A percentile compares a stretch with the other conserved stretches of the same genome.
Evolutionary conservation across 129 eudicot species (phyloP).

Genomic region (Oenanthe sinensis): DNA sequence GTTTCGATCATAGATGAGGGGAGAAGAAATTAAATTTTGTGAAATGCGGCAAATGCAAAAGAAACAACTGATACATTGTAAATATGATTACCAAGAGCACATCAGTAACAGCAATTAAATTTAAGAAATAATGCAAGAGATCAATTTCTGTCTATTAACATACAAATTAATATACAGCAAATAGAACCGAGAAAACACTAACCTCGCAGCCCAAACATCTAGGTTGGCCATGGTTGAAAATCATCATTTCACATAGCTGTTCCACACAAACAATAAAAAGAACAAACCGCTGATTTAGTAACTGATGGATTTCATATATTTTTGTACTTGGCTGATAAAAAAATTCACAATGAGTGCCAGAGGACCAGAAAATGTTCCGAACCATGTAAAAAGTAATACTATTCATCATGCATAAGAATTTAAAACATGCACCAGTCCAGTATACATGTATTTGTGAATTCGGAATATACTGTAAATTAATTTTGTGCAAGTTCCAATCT

Average conservation of each 20-base stretch:
- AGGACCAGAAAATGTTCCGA: neutral
- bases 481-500: neutral
- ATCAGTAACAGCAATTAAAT: neutral
- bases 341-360: neutral
- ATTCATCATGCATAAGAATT: neutral
- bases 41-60: neutral
- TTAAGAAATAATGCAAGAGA: neutral
- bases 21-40: neutral
- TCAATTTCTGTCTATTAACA: neutral
- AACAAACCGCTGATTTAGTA: neutral
- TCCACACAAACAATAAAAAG: constrained; percentile 25
- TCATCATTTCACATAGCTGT: constrained; percentile 87
- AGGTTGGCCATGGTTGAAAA: constrained; percentile 91
- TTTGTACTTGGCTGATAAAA: neutral
- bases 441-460: neutral
- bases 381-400: neutral
- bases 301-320: neutral
- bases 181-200: constrained; percentile 20
- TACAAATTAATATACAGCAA: neutral
- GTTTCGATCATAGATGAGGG: neutral
- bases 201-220: constrained; percentile 76
- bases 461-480: too few relatives aligned
- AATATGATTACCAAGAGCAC: neutral
- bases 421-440: neutral
- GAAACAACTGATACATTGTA: neutral